These are phyloP conservation scores for Geotrichum klebahnii DNA, from an alignment of 1,139 yeast species.

Conservation along the genomic window DNA sequence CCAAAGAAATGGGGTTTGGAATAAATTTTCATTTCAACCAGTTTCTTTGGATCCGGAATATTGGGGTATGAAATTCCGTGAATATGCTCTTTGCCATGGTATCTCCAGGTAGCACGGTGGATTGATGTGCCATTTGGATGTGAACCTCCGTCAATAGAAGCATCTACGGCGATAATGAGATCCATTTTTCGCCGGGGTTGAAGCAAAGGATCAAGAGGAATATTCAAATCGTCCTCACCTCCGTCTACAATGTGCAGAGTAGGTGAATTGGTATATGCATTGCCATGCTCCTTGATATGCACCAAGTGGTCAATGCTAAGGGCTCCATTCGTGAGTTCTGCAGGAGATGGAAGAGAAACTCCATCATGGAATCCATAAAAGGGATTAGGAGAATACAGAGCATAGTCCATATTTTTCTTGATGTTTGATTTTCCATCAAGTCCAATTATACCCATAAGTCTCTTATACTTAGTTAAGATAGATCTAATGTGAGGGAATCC, in stretches of 20 bases:
- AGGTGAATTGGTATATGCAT: conserved; percentile 30
- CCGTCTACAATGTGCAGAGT: conserved; percentile 68
- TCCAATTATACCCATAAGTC: conserved; percentile 10
- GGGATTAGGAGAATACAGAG: conserved; percentile 26
- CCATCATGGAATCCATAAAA: conserved; percentile 20
- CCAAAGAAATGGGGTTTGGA: conserved; percentile 56
- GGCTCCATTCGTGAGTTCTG: conserved; percentile 11
- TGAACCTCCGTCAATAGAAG: conserved; percentile 26
- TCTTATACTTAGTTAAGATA: conserved; percentile 17
- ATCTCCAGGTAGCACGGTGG: conserved; percentile 25
- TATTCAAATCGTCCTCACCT: conserved; percentile 75
- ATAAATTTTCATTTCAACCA: conserved; percentile 51
- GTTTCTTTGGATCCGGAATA: conserved; percentile 60
- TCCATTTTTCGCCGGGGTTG: conserved; percentile 67
- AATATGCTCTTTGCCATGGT: conserved; percentile 44
- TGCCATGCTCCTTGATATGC: conserved; percentile 36
- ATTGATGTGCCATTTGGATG: conserved; percentile 30
- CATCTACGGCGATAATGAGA: conserved; percentile 70
- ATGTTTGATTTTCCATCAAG: conserved; percentile 16
- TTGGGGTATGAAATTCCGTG: conserved; percentile 64
- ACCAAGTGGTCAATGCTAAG: background rate
- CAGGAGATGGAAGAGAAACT: conserved; percentile 12
- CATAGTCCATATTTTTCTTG: conserved; percentile 25
- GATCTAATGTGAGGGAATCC: conserved; percentile 16
- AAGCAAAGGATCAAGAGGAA: conserved; percentile 72